phyloP scores from a whole-genome alignment of 257 asterid genomes.

The Solanum infundibuliforme region DNA sequence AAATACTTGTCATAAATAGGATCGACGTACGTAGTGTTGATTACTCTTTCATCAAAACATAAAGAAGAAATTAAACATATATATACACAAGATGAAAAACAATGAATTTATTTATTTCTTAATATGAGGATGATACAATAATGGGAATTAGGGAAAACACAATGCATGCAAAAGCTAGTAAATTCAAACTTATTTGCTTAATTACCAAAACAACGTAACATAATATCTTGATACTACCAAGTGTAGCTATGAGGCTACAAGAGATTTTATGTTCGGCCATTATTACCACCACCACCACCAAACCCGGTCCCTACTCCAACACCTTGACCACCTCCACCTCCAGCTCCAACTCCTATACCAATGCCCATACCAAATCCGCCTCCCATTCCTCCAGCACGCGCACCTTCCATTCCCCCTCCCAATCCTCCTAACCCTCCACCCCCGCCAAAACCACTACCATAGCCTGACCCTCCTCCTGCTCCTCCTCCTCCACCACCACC shows the following conservation, averaged over 20 bases:
- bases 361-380: not conserved
- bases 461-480: slow-evolving; percentile 17
- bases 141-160: not conserved
- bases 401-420: not conserved
- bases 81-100: not conserved
- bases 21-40: not conserved
- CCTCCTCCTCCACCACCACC: slow-evolving; percentile 16
- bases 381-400: too few relatives aligned
- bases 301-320: slow-evolving; percentile 1
- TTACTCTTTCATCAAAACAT: not conserved
- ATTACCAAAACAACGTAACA: not conserved
- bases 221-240: not conserved
- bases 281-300: not conserved
- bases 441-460: slow-evolving; percentile 9
- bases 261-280: not conserved
- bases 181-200: not conserved
- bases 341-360: slow-evolving; percentile 11
- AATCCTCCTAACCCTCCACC: slow-evolving; percentile 8
- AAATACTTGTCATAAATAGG: not conserved
- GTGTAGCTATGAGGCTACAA: not conserved
- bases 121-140: not conserved
- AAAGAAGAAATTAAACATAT: not conserved
- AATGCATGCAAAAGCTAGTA: not conserved
- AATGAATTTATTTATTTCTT: not conserved
- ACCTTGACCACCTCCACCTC: not conserved